phyloP scores from a whole-genome alignment of 352 stramenopile species.

The Globisporangium cylindrosporum region DNA sequence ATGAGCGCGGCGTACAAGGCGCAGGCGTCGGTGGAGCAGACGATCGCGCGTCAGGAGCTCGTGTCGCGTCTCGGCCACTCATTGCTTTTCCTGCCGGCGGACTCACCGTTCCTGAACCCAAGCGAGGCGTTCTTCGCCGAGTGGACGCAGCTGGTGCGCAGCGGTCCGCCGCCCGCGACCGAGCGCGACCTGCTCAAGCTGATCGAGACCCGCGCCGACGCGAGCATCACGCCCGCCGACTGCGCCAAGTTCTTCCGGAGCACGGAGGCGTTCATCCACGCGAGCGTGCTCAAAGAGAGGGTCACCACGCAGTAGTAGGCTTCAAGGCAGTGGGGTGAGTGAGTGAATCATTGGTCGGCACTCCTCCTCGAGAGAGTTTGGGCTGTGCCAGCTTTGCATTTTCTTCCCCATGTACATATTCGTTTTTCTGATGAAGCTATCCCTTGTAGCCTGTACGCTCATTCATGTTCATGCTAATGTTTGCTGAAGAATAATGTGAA shows the following conservation, averaged over 20 bases:
- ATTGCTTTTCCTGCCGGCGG: constrained; percentile 1
- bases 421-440: too few relatives aligned
- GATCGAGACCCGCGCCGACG: neutral
- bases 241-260: neutral
- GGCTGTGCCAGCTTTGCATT: too few relatives aligned
- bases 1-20: neutral
- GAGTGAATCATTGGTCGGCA: too few relatives aligned
- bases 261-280: constrained; percentile 1
- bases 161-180: neutral
- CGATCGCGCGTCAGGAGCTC: neutral
- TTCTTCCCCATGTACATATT: too few relatives aligned
- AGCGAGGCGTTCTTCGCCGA: neutral
- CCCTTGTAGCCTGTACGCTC: too few relatives aligned
- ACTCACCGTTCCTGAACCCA: constrained; percentile 2
- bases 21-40: neutral
- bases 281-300: neutral
- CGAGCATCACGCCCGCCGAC: neutral
- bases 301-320: neutral
- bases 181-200: constrained; percentile 3
- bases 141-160: neutral
- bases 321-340: too few relatives aligned
- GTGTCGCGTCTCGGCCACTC: neutral
- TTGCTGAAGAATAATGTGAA: too few relatives aligned
- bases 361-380: too few relatives aligned
- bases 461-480: too few relatives aligned